These are phyloP conservation scores for Liquidambar formosana DNA, from an alignment of 164 flowering plant genomes.

Conservation along the genomic window DNA sequence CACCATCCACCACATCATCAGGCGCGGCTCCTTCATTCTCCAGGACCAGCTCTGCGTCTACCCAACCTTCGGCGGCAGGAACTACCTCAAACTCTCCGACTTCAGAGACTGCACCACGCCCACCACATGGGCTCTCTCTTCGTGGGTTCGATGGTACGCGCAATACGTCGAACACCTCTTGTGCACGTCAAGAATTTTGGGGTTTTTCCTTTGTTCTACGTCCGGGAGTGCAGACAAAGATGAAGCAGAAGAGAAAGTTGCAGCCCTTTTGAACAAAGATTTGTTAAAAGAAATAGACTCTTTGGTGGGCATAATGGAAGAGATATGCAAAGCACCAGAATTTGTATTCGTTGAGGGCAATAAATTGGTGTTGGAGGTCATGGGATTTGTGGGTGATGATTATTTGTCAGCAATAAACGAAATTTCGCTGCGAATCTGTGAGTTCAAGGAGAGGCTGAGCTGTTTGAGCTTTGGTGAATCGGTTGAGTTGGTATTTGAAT, in stretches of 20 bases:
- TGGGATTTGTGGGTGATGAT: constrained; percentile 46
- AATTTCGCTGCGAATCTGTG: constrained; percentile 42
- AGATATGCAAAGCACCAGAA: constrained; percentile 50
- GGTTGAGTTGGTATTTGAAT: constrained; percentile 51
- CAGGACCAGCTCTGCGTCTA: constrained; percentile 75
- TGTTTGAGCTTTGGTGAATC: constrained; percentile 59
- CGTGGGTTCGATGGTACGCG: constrained; percentile 76
- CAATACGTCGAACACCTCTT: constrained; percentile 54
- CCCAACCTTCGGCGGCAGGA: constrained; percentile 65
- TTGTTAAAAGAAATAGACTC: constrained; percentile 52
- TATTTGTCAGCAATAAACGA: constrained; percentile 40
- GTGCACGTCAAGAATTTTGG: constrained; percentile 46
- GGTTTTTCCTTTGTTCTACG: constrained; percentile 42
- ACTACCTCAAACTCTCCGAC: constrained; percentile 71
- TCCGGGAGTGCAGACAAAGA: constrained; percentile 16
- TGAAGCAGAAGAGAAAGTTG: constrained; percentile 26
- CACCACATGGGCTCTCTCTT: constrained; percentile 55
- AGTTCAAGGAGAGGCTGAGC: constrained; percentile 48
- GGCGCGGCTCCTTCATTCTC: constrained; percentile 65
- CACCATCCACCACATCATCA: constrained; percentile 54
- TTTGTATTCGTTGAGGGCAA: constrained; percentile 23
- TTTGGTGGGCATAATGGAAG: constrained; percentile 48
- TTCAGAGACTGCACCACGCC: constrained; percentile 58
- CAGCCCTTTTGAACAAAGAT: constrained; percentile 35
- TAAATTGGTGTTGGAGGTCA: constrained; percentile 38